Conservation (phyloP, 768 basidiomycete species). For the Rhodosporidiobolus sp. region DNA sequence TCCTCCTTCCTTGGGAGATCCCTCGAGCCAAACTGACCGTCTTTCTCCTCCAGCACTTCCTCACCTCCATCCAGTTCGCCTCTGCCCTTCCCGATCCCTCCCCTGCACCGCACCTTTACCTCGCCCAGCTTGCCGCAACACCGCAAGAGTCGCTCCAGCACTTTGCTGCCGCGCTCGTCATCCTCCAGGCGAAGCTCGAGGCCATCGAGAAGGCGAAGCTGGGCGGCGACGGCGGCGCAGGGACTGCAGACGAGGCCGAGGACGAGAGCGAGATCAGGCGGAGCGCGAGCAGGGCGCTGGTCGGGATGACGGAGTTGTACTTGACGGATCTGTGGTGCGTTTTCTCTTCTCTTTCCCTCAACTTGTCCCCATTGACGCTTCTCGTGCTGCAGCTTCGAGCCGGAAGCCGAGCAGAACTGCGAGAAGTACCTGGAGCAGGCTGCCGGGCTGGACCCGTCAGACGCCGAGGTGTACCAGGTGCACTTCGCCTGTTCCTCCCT, state of each 20-base stretch:
- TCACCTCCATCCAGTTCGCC: slow-evolving; percentile 28
- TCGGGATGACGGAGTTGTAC: slow-evolving; percentile 47
- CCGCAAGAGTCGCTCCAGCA: slow-evolving; percentile 43
- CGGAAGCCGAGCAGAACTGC: slow-evolving; percentile 43
- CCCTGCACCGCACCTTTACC: slow-evolving; percentile 43
- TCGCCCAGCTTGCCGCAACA: slow-evolving; percentile 43
- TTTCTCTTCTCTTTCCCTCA: neutral
- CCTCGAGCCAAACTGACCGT: neutral
- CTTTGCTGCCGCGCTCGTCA: slow-evolving; percentile 36
- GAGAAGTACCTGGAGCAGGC: slow-evolving; percentile 42
- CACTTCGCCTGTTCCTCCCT: neutral
- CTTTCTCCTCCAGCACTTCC: slow-evolving; percentile 31
- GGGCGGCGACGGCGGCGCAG: slow-evolving; percentile 28
- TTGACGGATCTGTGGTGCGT: slow-evolving; percentile 46
- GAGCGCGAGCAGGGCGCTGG: slow-evolving; percentile 41
- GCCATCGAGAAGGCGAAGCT: slow-evolving; percentile 37
- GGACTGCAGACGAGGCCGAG: slow-evolving; percentile 14
- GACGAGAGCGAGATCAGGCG: slow-evolving; percentile 40
- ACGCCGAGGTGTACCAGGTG: slow-evolving; percentile 44
- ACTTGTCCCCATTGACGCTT: neutral
- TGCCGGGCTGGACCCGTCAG: slow-evolving; percentile 38
- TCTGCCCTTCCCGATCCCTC: slow-evolving; percentile 32
- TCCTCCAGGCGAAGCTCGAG: slow-evolving; percentile 38
- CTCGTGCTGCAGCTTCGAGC: slow-evolving; percentile 30
- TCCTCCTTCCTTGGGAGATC: neutral